phyloP scores from a whole-genome alignment of 208 protist genomes.

The Wallacemonas sp. region DNA sequence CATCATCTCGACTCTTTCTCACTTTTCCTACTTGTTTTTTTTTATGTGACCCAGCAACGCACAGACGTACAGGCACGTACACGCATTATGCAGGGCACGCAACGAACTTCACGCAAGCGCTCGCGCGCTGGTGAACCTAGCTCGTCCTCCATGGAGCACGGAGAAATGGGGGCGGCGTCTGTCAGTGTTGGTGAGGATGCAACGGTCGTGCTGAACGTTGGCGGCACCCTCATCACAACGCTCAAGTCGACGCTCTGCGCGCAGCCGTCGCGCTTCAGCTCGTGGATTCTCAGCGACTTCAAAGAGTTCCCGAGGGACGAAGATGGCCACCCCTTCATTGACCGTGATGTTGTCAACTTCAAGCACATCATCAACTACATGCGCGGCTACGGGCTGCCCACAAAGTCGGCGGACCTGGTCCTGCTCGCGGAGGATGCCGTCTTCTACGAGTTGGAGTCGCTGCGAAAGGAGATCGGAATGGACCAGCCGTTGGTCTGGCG shows the following conservation, averaged over 20 bases:
- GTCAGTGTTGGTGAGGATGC: neutral
- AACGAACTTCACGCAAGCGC: slow-evolving; percentile 10
- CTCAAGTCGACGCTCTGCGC: slow-evolving; percentile 70
- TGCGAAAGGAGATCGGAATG: slow-evolving; percentile 59
- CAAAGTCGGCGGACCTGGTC: slow-evolving; percentile 58
- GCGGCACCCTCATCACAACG: slow-evolving; percentile 68
- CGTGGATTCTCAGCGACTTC: slow-evolving; percentile 73
- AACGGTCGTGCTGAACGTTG: slow-evolving; percentile 72
- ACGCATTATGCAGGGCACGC: neutral
- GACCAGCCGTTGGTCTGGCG: slow-evolving; percentile 54
- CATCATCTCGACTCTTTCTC: slow-evolving; percentile 5
- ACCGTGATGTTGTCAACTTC: slow-evolving; percentile 82
- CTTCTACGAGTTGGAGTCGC: slow-evolving; percentile 52
- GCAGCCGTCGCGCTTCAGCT: slow-evolving; percentile 56
- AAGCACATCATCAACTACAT: slow-evolving; percentile 82
- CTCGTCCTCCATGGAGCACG: neutral
- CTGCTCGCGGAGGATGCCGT: slow-evolving; percentile 80
- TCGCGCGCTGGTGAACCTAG: slow-evolving; percentile 21
- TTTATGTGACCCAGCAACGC: slow-evolving; percentile 17
- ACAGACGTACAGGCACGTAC: too few relatives aligned
- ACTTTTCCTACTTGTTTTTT: slow-evolving; percentile 23
- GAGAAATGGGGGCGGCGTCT: slow-evolving; percentile 3
- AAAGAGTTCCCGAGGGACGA: slow-evolving; percentile 65
- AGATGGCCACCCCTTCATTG: slow-evolving; percentile 79
- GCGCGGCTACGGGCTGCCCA: slow-evolving; percentile 79